Base-by-base conservation (phyloP, 768 basidiomycete genomes). In the Piloderma croceum region DNA sequence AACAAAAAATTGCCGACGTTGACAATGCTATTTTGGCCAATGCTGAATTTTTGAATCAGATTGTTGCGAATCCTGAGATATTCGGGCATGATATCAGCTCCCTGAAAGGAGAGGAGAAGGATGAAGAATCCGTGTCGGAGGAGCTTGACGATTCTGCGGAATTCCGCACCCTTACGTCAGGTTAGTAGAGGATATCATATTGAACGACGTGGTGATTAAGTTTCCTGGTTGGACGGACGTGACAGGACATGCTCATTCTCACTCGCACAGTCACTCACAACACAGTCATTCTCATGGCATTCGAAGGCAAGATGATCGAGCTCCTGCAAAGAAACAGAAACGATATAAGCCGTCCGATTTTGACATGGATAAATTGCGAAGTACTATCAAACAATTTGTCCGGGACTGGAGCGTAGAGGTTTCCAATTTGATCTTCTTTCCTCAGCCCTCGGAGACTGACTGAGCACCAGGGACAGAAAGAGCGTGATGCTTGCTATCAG, bases 371-470 rank as follows among this genome's bases (percentile, higher is more conserved):
- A 93, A 94, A 56, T 67, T 98, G 29, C 68, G 91, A 43, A 92
- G 90, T 53, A 94, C 92, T 0, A 62, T 97, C 27, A 90, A 94
- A 54, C 91, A 94, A 52, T 83, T 94, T 38, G 91, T 91, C 7
- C 74, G 92, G 10, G 92, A 98, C 55, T 98, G 93, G 92, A 88
- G 85, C 44, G 74, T 70, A 47, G 83, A 90, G 68, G 89, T 90
- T 29, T 50, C 2, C 42, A 45, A 22, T 34, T 15, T 1, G 18
- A 10, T 36, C 17, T 10, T 21, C 3, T 31, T n/a, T 24, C 29
- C 15, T 33, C 44, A n/a, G 31, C 19, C 20, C 32, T 23, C 22
- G 23, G 24, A 20, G 22, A 27, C 13, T 22, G 23, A 10, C 22
- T 36, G 25, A 15, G n/a, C 6, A 36, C 24, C 47, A 92, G 84